These are phyloP conservation scores for Agapanthus africanus DNA, from an alignment of 106 monocot species.

Conservation along the genomic window DNA sequence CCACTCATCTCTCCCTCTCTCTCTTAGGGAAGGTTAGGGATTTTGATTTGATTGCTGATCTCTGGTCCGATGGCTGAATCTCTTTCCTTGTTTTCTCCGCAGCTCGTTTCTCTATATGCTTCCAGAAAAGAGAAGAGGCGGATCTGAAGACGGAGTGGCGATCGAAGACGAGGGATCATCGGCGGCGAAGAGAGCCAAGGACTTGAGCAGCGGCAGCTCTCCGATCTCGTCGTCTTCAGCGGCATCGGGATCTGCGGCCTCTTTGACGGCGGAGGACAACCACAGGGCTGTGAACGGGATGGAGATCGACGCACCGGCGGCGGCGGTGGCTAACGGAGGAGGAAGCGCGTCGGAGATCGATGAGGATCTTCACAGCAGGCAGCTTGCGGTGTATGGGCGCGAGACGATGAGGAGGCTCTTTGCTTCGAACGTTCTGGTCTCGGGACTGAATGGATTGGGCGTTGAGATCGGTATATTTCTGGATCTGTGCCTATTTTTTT, in stretches of 20 bases:
- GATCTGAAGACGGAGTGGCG: slow-evolving; percentile 20
- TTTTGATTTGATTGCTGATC: too few species aligned
- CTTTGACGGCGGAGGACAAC: slow-evolving; percentile 14
- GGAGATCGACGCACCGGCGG: slow-evolving; percentile 27
- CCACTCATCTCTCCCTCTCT: too few species aligned
- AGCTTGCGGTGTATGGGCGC: slow-evolving; percentile 80
- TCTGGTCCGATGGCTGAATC: too few species aligned
- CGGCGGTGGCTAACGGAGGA: slow-evolving; percentile 12
- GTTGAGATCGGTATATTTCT: slow-evolving; percentile 54
- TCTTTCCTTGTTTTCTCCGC: slow-evolving; percentile 10
- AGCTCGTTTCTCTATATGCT: slow-evolving; percentile 59
- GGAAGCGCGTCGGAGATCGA: slow-evolving; percentile 46
- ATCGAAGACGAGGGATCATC: not conserved
- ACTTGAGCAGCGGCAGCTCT: slow-evolving; percentile 1
- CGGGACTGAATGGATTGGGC: slow-evolving; percentile 72
- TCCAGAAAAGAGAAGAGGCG: slow-evolving; percentile 46
- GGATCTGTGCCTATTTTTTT: not conserved
- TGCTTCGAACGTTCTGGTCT: slow-evolving; percentile 63
- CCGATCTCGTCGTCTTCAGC: slow-evolving; percentile 26
- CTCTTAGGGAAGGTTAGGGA: too few species aligned
- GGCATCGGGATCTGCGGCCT: too few species aligned
- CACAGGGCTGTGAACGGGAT: slow-evolving; percentile 19
- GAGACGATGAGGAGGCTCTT: slow-evolving; percentile 77
- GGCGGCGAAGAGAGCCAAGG: slow-evolving; percentile 28
- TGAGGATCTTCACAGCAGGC: slow-evolving; percentile 78